A percentile compares a stretch with the other conserved stretches of the same genome.
These are phyloP conservation scores for Ceratobasidium theobromae DNA, from an alignment of 1,284 basidiomycete genomes.

Conservation along the genomic window DNA sequence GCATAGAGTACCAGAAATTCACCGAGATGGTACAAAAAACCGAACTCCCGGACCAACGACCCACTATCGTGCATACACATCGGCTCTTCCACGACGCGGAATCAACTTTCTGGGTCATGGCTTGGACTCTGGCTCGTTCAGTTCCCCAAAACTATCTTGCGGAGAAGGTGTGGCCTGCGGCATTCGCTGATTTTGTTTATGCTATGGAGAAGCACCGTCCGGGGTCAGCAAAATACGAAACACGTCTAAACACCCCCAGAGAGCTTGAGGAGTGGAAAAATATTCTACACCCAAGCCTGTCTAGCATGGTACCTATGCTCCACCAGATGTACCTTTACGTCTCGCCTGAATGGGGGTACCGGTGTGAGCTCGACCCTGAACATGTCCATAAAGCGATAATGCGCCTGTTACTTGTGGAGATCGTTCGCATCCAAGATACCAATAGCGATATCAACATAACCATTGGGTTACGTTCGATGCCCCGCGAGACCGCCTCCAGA, in stretches of 20 bases:
- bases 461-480: neutral
- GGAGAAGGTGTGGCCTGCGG: neutral
- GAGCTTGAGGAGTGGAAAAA: neutral
- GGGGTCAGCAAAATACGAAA: neutral
- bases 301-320: neutral
- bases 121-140: slow-evolving; percentile 4
- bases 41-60: neutral
- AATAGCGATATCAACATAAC: neutral
- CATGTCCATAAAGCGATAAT: slow-evolving; percentile 4
- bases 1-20: neutral
- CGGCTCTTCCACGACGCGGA: slow-evolving; percentile 9
- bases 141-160: neutral
- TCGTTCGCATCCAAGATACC: neutral
- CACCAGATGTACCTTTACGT: slow-evolving; percentile 1
- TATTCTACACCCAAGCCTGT: neutral
- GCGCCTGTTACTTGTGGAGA: slow-evolving; percentile 1
- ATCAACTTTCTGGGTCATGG: slow-evolving; percentile 6
- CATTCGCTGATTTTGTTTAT: neutral
- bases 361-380: neutral
- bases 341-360: neutral
- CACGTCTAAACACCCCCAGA: neutral
- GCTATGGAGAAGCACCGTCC: neutral
- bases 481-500: too few species aligned
- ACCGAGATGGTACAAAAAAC: neutral
- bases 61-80: neutral